Conservation (phyloP, 1,284 basidiomycete genomes). For the Puccinia novopanici region DNA sequence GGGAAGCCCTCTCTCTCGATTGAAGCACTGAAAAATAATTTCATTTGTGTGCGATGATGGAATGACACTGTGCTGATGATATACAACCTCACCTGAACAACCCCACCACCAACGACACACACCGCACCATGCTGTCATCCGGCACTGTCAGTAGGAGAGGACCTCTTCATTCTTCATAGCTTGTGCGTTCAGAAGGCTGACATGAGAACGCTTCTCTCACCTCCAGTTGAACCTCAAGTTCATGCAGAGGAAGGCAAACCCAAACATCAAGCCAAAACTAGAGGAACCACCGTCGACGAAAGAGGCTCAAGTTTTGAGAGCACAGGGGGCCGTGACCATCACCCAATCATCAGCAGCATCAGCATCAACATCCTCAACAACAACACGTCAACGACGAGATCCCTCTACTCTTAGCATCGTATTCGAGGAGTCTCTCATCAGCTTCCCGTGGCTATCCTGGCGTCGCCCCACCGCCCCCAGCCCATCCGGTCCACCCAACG, state of each 20-base stretch:
- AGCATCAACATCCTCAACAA: background rate
- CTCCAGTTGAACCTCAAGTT: slow-evolving; percentile 30
- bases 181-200: background rate
- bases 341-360: background rate
- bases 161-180: background rate
- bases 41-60: too few relatives aligned
- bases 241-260: slow-evolving; percentile 23
- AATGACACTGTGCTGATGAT: too few relatives aligned
- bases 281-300: background rate
- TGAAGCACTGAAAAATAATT: too few relatives aligned
- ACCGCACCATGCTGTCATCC: slow-evolving; percentile 13
- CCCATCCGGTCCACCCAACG: background rate
- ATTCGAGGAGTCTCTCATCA: slow-evolving; percentile 19
- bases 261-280: background rate
- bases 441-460: slow-evolving; percentile 17
- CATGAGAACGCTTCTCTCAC: background rate
- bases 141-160: background rate
- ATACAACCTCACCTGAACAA: too few relatives aligned
- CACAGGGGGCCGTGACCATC: background rate
- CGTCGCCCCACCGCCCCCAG: background rate
- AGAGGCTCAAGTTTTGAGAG: background rate
- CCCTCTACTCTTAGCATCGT: background rate
- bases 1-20: too few relatives aligned
- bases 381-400: background rate
- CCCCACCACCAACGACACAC: background rate